Conservation (phyloP, 768 basidiomycete genomes). For the Suillus subluteus region DNA sequence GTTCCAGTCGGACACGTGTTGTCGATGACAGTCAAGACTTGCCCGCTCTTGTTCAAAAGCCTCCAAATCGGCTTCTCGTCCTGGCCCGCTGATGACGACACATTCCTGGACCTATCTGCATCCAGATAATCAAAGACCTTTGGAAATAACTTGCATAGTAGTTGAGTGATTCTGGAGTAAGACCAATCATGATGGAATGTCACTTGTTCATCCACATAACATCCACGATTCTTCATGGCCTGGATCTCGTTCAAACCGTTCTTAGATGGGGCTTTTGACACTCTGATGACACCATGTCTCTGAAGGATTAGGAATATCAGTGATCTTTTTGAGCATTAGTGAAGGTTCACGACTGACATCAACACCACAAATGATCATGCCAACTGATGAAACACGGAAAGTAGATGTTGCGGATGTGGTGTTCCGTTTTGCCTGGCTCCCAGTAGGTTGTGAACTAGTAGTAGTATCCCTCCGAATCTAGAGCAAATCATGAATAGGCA, state of each 20-base stretch:
- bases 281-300: background rate
- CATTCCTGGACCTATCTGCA: too few species aligned
- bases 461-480: background rate
- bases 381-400: too few species aligned
- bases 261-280: background rate
- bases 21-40: background rate
- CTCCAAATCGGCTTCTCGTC: background rate
- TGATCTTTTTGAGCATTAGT: too few species aligned
- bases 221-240: slow-evolving; percentile 3
- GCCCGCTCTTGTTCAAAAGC: background rate
- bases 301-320: background rate
- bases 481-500: background rate
- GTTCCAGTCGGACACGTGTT: background rate
- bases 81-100: too few species aligned
- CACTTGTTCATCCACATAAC: background rate
- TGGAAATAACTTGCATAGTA: too few species aligned
- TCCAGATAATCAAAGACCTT: too few species aligned
- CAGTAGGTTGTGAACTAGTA: background rate
- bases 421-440: background rate
- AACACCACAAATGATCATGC: too few species aligned
- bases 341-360: too few species aligned
- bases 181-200: too few species aligned
- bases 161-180: too few species aligned
- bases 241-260: background rate
- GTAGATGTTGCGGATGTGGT: too few species aligned